Percentiles rank a stretch among this genome's conserved stretches.
Evolutionary conservation across 1,139 yeast species (phyloP).

Genomic region (Geotrichum histeridarum): DNA sequence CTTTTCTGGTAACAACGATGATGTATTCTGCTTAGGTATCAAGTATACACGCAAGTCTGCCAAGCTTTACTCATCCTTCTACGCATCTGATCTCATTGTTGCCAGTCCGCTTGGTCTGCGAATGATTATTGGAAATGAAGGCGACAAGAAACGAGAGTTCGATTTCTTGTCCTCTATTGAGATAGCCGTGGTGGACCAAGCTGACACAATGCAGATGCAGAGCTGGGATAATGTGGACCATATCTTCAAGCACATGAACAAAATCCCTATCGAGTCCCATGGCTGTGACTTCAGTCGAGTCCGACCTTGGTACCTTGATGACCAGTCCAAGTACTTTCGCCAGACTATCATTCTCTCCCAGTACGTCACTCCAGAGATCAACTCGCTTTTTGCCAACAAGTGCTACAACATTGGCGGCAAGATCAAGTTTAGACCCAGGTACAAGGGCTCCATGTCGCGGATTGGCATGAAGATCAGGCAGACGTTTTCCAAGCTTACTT

Average conservation of each 20-base stretch:
- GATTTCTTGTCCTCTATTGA: slow-evolving; percentile 90
- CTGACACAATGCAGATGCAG: slow-evolving; percentile 86
- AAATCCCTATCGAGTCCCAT: slow-evolving; percentile 69
- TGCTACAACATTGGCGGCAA: slow-evolving; percentile 65
- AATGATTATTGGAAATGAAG: slow-evolving; percentile 58
- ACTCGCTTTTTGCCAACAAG: slow-evolving; percentile 53
- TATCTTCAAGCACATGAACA: slow-evolving; percentile 66
- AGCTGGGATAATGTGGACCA: slow-evolving; percentile 79
- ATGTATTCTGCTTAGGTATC: slow-evolving; percentile 82
- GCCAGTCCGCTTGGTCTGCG: slow-evolving; percentile 93
- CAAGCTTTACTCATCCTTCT: slow-evolving; percentile 78
- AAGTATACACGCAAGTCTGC: slow-evolving; percentile 85
- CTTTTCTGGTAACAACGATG: slow-evolving; percentile 87
- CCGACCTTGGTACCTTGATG: slow-evolving; percentile 88
- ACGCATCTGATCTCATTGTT: slow-evolving; percentile 75
- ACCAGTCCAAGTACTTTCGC: slow-evolving; percentile 65
- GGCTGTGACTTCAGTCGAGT: slow-evolving; percentile 90
- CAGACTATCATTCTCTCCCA: slow-evolving; percentile 75
- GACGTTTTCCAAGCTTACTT: slow-evolving; percentile 49
- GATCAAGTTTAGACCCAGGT: slow-evolving; percentile 39
- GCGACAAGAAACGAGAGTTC: slow-evolving; percentile 37
- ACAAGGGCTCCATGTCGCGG: slow-evolving; percentile 40
- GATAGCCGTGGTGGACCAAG: slow-evolving; percentile 69
- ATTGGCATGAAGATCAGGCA: slow-evolving; percentile 61
- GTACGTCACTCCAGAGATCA: slow-evolving; percentile 75